phyloP scores from a whole-genome alignment of 495 filamentous ascomycete species.

The Xylaria intraflava region DNA sequence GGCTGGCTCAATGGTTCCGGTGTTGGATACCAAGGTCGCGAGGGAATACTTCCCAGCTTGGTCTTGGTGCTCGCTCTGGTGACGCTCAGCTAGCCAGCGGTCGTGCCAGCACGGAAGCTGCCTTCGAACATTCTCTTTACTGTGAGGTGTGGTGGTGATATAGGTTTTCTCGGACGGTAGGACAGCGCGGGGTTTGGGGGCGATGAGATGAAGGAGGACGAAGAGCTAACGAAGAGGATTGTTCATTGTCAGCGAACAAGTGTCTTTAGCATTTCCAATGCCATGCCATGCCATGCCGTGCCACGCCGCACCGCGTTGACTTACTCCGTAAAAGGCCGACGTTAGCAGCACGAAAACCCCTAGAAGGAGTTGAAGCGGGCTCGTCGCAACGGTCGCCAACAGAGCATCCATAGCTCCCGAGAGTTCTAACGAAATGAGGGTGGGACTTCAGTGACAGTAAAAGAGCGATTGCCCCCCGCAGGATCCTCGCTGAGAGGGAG shows the following conservation, averaged over 20 bases:
- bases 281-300: no score
- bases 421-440: not conserved
- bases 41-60: constrained; percentile 27
- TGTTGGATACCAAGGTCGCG: constrained; percentile 29
- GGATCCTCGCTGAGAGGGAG: constrained; percentile 7
- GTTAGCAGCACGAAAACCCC: not conserved
- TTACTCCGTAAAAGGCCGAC: constrained; percentile 4
- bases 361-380: constrained; percentile 1
- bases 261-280: not conserved
- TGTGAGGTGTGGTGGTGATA: constrained; percentile 61
- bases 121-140: constrained; percentile 50
- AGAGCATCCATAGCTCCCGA: not conserved
- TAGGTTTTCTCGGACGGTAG: constrained; percentile 81
- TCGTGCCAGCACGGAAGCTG: constrained; percentile 82
- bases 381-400: not conserved
- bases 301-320: not conserved
- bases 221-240: constrained; percentile 50
- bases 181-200: constrained; percentile 70
- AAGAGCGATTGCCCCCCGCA: constrained; percentile 7
- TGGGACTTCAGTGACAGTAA: not conserved
- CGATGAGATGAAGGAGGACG: constrained; percentile 61
- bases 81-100: constrained; percentile 51
- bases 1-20: constrained; percentile 37
- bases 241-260: not conserved
- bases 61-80: constrained; percentile 25